phyloP scores from a whole-genome alignment of 2,329 filamentous ascomycete species.

The Pestalotiopsis sp. region DNA sequence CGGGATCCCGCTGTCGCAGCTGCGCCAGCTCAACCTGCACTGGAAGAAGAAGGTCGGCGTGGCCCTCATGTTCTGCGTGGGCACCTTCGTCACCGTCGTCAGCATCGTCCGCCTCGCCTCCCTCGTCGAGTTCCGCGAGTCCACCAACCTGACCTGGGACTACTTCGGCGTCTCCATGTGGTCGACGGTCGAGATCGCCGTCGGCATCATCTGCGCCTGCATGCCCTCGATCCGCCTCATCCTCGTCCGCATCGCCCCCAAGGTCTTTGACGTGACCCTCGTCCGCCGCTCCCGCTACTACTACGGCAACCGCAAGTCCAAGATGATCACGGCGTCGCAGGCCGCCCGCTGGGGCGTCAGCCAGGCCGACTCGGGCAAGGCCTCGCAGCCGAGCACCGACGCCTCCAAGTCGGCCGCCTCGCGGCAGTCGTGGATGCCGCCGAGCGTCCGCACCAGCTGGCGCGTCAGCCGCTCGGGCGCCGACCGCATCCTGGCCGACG shows the following conservation, averaged over 20 bases:
- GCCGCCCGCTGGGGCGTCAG: not conserved
- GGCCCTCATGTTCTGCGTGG: constrained; percentile 49
- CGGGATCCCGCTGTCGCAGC: constrained; percentile 44
- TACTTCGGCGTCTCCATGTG: constrained; percentile 31
- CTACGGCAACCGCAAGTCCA: not conserved
- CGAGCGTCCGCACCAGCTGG: not conserved
- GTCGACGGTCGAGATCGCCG: constrained; percentile 37
- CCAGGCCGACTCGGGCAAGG: not conserved
- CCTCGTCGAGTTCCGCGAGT: constrained; percentile 31
- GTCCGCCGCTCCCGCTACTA: not conserved
- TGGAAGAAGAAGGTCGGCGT: constrained; percentile 52
- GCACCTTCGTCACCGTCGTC: constrained; percentile 40
- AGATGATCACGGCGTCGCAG: not conserved
- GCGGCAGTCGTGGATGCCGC: constrained; percentile 5
- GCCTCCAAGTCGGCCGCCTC: constrained; percentile 7
- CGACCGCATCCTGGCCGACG: constrained; percentile 3
- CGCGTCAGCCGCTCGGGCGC: not conserved
- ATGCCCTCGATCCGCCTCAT: constrained; percentile 16
- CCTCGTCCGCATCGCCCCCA: constrained; percentile 14
- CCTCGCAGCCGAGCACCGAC: not conserved
- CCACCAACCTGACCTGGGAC: constrained; percentile 33
- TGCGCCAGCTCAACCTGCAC: constrained; percentile 41
- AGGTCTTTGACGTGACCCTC: constrained; percentile 3
- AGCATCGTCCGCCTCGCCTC: constrained; percentile 33
- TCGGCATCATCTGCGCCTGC: constrained; percentile 21